A percentile compares a stretch with the other conserved stretches of the same genome.
These are phyloP conservation scores for Epichloe amarillans DNA, from an alignment of 2,329 filamentous ascomycete species.

Conservation along the genomic window DNA sequence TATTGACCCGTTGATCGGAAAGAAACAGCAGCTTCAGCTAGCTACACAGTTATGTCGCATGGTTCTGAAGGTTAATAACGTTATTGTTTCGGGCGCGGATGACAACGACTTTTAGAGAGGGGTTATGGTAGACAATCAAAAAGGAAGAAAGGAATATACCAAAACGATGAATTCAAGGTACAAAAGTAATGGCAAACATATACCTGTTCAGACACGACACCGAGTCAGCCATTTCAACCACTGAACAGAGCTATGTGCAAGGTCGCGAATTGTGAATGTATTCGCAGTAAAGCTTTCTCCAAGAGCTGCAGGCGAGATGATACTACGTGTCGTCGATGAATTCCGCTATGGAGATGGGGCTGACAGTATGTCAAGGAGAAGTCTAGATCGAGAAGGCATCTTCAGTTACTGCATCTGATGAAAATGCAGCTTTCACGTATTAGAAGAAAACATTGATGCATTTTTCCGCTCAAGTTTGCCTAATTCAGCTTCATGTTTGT, in stretches of 20 bases:
- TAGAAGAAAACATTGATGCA: slow-evolving; percentile 11
- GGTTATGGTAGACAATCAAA: slow-evolving; percentile 4
- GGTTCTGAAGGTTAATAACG: slow-evolving; percentile 95
- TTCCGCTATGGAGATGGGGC: too few relatives aligned
- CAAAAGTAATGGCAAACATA: slow-evolving; percentile 6
- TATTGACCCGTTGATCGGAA: slow-evolving; percentile 95
- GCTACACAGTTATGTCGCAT: slow-evolving; percentile 96
- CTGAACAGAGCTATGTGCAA: too few relatives aligned
- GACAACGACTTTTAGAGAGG: slow-evolving; percentile 67
- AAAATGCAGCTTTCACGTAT: slow-evolving; percentile 4
- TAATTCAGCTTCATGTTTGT: slow-evolving; percentile 10
- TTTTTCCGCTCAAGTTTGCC: slow-evolving; percentile 17
- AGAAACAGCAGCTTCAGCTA: slow-evolving; percentile 90
- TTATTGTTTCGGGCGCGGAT: slow-evolving; percentile 78
- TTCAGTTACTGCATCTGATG: slow-evolving; percentile 9
- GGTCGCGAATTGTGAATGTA: too few relatives aligned
- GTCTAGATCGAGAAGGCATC: slow-evolving; percentile 16
- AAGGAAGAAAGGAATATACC: slow-evolving; percentile 10
- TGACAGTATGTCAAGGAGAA: slow-evolving; percentile 10
- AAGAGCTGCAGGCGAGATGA: too few relatives aligned
- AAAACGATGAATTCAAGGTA: slow-evolving; percentile 8
- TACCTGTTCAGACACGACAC: slow-evolving; percentile 2
- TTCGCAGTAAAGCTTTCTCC: too few relatives aligned
- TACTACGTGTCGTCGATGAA: too few relatives aligned
- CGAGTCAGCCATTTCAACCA: neutral